Evolutionary conservation across 2,329 filamentous ascomycete genomes (phyloP), one percentile per base, ranked within the genome.

Genomic region (Exophiala xenobiotica): DNA sequence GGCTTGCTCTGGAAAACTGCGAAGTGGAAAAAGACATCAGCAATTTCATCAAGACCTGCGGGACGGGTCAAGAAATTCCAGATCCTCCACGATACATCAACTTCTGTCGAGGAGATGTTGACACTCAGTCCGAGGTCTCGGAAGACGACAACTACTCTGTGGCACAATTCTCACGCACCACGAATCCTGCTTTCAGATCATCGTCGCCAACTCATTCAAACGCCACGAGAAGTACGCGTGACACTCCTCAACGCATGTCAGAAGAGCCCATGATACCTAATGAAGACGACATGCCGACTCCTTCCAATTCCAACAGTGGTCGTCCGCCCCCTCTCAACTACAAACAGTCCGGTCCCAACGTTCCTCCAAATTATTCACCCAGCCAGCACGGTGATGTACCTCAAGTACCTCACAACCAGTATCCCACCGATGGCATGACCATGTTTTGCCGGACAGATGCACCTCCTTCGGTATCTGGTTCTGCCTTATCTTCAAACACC

Each of bases 61-160:
- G 92, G 18, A 99, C 93, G 2, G 91, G 93, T 4, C 92, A 97
- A 69, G 95, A 99, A 68, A 99, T 99, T 40, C 95, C 93, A 1
- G 93, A 96, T 68, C 83, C 93, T 19, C 93, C 93, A 37, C 96
- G 90, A 69, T 99, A 96, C 69, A 96, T 99, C 81, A 96, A 99
- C 75, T 99, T 97, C 70, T 95, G 90, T 68, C 86, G 93, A 8
- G 93, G 92, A 12, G 91, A 96, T 67, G 78, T 79, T 29, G 93
- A 99, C 62, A 84, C 82, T 29, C 83, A 84, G 60, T 96, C 92
- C 1, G 89, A 93, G 57, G 77, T 80, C 8, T 92, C 88, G 0
- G 90, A 95, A 18, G 91, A 95, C n/a, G 91, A 96, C 58, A 84
- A 80, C 61, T 99, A 96, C 67, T 95, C 90, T 0, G 90, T 99